phyloP scores from a whole-genome alignment of 495 filamentous ascomycete genomes.

The Hyaloscypha variabilis region DNA sequence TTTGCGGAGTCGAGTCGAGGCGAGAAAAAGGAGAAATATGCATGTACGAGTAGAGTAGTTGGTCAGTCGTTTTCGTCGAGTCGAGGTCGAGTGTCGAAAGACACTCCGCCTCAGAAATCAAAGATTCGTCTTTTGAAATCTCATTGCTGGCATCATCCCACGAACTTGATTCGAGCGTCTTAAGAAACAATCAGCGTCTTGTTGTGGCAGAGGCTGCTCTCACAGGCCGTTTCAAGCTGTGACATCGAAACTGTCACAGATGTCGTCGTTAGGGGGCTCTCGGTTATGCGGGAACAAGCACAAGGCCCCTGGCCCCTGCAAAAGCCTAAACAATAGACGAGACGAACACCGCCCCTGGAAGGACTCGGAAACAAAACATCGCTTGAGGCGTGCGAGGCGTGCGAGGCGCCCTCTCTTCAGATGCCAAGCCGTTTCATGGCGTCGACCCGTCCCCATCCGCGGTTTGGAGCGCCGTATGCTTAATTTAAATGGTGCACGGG shows the following conservation, averaged over 20 bases:
- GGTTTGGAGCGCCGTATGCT: too few species aligned
- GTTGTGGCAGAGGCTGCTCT: not conserved
- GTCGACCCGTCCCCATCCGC: not conserved
- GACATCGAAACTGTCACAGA: not conserved
- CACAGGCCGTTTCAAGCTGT: not conserved
- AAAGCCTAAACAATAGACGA: slow-evolving; percentile 1
- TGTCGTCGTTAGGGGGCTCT: not conserved
- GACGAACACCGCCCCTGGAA: not conserved
- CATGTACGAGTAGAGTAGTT: not conserved
- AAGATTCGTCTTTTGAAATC: not conserved
- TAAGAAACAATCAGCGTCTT: not conserved
- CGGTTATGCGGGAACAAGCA: not conserved
- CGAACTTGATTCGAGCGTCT: not conserved
- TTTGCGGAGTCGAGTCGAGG: not conserved
- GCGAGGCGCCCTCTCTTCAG: too few species aligned
- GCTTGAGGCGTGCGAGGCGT: too few species aligned
- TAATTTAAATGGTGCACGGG: too few species aligned
- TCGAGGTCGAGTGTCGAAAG: not conserved
- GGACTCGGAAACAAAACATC: not conserved
- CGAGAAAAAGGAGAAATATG: not conserved
- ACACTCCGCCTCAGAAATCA: not conserved
- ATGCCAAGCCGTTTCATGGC: not conserved
- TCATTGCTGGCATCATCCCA: not conserved
- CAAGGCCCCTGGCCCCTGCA: not conserved
- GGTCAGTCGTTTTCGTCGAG: not conserved